Evolutionary conservation across 345 rosid species (phyloP).

Genomic region (Populus alba): DNA sequence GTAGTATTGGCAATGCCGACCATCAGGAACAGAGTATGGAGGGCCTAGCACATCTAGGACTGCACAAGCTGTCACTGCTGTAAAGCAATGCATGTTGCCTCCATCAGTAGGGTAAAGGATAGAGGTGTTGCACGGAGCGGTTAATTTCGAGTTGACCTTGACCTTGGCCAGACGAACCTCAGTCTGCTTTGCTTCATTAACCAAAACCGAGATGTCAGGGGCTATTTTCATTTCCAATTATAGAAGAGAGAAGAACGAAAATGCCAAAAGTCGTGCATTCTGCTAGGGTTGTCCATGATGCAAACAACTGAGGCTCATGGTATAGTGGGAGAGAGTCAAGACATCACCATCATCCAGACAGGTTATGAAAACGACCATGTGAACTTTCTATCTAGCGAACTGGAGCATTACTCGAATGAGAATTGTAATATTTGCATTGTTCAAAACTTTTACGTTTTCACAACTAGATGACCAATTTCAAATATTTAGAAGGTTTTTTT

Average conservation of each 20-base stretch:
- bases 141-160: slow-evolving; percentile 62
- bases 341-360: neutral
- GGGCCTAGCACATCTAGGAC: slow-evolving; percentile 92
- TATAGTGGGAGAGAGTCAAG: neutral
- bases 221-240: neutral
- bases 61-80: slow-evolving; percentile 79
- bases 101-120: slow-evolving; percentile 90
- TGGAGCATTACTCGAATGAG: neutral
- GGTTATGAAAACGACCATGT: neutral
- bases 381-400: neutral
- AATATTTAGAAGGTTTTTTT: neutral
- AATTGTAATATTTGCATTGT: neutral
- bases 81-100: slow-evolving; percentile 96
- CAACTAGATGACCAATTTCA: neutral
- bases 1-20: slow-evolving; percentile 80
- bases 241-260: neutral
- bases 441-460: neutral
- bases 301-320: neutral
- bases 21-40: slow-evolving; percentile 70
- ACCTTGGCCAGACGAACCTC: slow-evolving; percentile 63
- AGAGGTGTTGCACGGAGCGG: slow-evolving; percentile 71
- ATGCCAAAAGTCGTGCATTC: neutral
- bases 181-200: slow-evolving; percentile 35
- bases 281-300: neutral
- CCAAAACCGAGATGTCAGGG: neutral